A percentile compares a stretch with the other conserved stretches of the same genome.
Conservation (phyloP, 2,329 filamentous ascomycete genomes). For the Iodosphaeria phyllophila region DNA sequence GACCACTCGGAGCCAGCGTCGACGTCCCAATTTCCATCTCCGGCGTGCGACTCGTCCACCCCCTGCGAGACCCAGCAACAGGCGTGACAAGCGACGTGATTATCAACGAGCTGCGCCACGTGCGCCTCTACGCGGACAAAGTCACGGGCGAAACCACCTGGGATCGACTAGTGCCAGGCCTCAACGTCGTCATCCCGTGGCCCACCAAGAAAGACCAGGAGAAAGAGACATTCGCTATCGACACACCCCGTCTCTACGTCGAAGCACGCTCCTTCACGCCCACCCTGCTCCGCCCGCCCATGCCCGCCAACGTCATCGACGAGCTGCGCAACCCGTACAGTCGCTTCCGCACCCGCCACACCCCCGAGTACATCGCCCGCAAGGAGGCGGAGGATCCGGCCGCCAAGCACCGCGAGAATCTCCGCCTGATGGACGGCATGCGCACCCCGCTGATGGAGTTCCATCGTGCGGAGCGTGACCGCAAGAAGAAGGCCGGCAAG, state of each 20-base stretch:
- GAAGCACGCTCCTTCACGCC: constrained; percentile 62
- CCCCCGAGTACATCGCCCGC: constrained; percentile 48
- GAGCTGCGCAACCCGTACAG: constrained; percentile 75
- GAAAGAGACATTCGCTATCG: constrained; percentile 34
- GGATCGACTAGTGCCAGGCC: constrained; percentile 46
- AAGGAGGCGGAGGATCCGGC: constrained; percentile 39
- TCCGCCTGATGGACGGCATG: constrained; percentile 18
- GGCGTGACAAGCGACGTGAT: constrained; percentile 54
- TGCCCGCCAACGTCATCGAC: constrained; percentile 62
- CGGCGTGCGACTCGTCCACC: constrained; percentile 65
- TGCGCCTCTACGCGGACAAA: constrained; percentile 29
- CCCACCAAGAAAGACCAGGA: constrained; percentile 34
- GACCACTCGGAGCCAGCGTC: constrained; percentile 23
- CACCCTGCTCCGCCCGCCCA: constrained; percentile 57
- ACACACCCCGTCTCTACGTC: constrained; percentile 61
- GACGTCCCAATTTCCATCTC: constrained; percentile 45
- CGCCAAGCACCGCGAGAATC: constrained; percentile 22
- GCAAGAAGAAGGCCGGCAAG: constrained; percentile 32
- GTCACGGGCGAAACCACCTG: constrained; percentile 27
- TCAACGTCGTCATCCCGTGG: constrained; percentile 62
- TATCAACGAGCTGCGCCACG: constrained; percentile 48
- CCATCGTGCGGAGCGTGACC: constrained; percentile 32
- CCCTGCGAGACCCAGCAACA: constrained; percentile 46
- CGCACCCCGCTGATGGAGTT: constrained; percentile 39
- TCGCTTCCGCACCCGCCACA: constrained; percentile 64